phyloP scores from a whole-genome alignment of 768 basidiomycete genomes.

The Cystobasidium tubakii region DNA sequence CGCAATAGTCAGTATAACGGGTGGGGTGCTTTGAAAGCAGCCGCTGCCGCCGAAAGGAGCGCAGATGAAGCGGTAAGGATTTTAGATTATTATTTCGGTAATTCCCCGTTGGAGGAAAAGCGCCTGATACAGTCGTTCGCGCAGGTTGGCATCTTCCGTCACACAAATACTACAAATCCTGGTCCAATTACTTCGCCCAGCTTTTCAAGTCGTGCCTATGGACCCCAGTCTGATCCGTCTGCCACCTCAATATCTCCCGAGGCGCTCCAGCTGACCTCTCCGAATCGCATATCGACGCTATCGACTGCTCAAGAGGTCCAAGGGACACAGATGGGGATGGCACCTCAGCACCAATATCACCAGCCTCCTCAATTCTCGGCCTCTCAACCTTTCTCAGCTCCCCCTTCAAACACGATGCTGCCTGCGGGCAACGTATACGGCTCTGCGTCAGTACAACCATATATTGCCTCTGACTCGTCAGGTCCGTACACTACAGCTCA shows the following conservation, averaged over 20 bases:
- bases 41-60: conserved; percentile 1
- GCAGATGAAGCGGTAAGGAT: conserved; percentile 8
- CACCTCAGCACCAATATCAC: not conserved
- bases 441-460: not conserved
- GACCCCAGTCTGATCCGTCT: not conserved
- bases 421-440: not conserved
- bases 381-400: not conserved
- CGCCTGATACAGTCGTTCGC: not conserved
- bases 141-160: conserved; percentile 10
- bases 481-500: not conserved
- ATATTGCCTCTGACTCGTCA: too few relatives aligned
- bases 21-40: not conserved
- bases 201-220: conserved; percentile 1
- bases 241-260: not conserved
- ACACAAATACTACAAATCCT: conserved; percentile 2
- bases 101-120: too few relatives aligned
- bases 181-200: conserved; percentile 6
- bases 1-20: not conserved
- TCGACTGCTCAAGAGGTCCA: too few relatives aligned
- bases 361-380: not conserved
- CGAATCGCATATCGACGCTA: not conserved
- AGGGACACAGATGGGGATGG: too few relatives aligned
- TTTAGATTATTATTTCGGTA: too few relatives aligned
- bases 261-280: not conserved
- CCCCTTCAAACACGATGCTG: not conserved